Conservation (phyloP, 352 stramenopile genomes). For the Phytophthora sansomeana region DNA sequence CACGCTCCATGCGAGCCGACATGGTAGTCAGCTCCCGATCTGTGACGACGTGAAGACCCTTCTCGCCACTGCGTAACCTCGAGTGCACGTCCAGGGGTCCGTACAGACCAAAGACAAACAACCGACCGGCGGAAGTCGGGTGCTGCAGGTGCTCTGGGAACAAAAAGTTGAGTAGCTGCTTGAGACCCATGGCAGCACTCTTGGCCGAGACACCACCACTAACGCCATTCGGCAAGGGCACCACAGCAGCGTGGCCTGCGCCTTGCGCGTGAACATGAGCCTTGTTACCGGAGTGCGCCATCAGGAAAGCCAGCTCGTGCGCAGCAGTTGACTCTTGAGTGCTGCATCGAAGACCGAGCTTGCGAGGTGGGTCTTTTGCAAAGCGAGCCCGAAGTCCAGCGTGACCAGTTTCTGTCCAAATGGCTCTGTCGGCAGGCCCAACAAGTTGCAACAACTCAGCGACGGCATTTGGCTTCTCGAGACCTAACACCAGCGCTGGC, state of each 20-base stretch:
- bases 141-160: constrained; percentile 83
- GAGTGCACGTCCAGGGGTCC: constrained; percentile 71
- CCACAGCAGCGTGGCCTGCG: not conserved
- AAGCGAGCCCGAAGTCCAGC: constrained; percentile 52
- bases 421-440: constrained; percentile 37
- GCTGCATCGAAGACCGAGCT: constrained; percentile 56
- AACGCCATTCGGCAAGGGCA: not conserved
- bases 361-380: constrained; percentile 37
- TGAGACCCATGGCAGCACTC: constrained; percentile 47
- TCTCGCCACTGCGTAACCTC: constrained; percentile 64
- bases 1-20: constrained; percentile 77
- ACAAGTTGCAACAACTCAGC: constrained; percentile 64
- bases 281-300: constrained; percentile 35
- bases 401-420: constrained; percentile 33
- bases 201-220: constrained; percentile 1
- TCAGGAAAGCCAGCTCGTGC: constrained; percentile 55
- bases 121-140: constrained; percentile 72
- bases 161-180: constrained; percentile 75
- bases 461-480: constrained; percentile 60
- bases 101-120: constrained; percentile 88
- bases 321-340: constrained; percentile 37
- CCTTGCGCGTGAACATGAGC: not conserved
- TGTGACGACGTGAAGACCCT: constrained; percentile 70
- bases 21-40: constrained; percentile 83
- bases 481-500: constrained; percentile 50